Percentiles rank a stretch among this genome's conserved stretches.
phyloP scores from a whole-genome alignment of 257 asterid genomes.

The Lycium barbarum region DNA sequence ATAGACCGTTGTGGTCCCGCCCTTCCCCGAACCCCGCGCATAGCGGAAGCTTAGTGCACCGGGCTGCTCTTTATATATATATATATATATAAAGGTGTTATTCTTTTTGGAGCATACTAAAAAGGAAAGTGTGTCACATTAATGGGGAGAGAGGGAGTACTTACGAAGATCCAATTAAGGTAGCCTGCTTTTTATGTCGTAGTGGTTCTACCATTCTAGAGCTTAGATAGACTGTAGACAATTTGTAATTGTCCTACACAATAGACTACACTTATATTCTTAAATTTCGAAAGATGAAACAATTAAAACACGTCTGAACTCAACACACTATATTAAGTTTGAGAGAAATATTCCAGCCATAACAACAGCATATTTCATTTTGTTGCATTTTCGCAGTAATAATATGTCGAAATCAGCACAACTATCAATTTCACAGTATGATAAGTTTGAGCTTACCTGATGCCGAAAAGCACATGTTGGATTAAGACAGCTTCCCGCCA shows the following conservation, averaged over 20 bases:
- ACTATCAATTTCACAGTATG: background rate
- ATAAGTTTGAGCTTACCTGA: conserved; percentile 43
- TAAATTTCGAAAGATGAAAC: background rate
- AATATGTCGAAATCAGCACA: background rate
- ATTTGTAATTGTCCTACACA: background rate
- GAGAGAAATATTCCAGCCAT: background rate
- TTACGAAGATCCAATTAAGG: no score
- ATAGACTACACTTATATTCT: background rate
- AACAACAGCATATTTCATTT: background rate
- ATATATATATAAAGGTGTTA: no score
- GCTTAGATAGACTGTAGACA: conserved; percentile 16
- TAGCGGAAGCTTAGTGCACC: no score
- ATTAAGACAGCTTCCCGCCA: conserved; percentile 46
- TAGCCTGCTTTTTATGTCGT: conserved; percentile 3
- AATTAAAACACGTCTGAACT: background rate
- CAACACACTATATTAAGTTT: background rate
- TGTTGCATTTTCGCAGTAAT: background rate
- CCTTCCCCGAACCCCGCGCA: no score
- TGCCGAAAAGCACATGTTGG: conserved; percentile 52
- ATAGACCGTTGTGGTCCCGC: no score
- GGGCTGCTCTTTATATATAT: no score
- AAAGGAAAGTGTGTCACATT: no score
- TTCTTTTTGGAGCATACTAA: no score
- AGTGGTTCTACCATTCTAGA: conserved; percentile 50
- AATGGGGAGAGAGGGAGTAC: no score